A percentile compares a stretch with the other conserved stretches of the same genome.
Evolutionary conservation across 192 early-diverging fungal genomes (phyloP).

Genomic region (Powellomyces hirtus): DNA sequence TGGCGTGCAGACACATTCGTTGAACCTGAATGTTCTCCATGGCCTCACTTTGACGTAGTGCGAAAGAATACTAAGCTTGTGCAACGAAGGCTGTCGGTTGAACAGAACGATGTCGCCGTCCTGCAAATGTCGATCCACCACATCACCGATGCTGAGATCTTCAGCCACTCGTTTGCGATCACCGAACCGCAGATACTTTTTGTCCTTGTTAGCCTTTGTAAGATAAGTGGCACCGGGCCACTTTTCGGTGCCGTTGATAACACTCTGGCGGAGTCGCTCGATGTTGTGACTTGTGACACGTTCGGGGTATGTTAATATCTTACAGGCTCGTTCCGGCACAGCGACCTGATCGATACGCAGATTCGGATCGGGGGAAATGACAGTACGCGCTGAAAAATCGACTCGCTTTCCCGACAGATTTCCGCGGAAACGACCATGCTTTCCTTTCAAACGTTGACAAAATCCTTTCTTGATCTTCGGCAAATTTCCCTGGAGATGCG

Average conservation of each 20-base stretch:
- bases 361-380: conserved; percentile 99
- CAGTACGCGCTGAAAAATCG: conserved; percentile 97
- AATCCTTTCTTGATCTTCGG: conserved; percentile 75
- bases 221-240: conserved; percentile 94
- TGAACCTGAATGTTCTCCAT: conserved; percentile 98
- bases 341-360: conserved; percentile 96
- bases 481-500: conserved; percentile 49
- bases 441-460: conserved; percentile 97
- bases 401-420: conserved; percentile 99
- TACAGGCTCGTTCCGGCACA: conserved; percentile 86
- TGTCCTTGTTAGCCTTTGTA: conserved; percentile 24
- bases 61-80: conserved; percentile 96
- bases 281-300: conserved; percentile 90
- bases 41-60: conserved; percentile 91
- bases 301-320: conserved; percentile 94
- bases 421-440: conserved; percentile 97
- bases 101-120: conserved; percentile 97
- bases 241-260: conserved; percentile 83
- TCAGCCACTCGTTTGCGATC: conserved; percentile 67
- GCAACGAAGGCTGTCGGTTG: conserved; percentile 98
- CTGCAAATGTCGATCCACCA: conserved; percentile 91
- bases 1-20: conserved; percentile 99
- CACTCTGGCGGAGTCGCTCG: conserved; percentile 66
- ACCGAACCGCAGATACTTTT: conserved; percentile 67
- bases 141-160: conserved; percentile 80